A percentile compares a stretch with the other conserved stretches of the same genome.
phyloP scores from a whole-genome alignment of 2,329 filamentous ascomycete genomes.

The Trichoderma sp. region DNA sequence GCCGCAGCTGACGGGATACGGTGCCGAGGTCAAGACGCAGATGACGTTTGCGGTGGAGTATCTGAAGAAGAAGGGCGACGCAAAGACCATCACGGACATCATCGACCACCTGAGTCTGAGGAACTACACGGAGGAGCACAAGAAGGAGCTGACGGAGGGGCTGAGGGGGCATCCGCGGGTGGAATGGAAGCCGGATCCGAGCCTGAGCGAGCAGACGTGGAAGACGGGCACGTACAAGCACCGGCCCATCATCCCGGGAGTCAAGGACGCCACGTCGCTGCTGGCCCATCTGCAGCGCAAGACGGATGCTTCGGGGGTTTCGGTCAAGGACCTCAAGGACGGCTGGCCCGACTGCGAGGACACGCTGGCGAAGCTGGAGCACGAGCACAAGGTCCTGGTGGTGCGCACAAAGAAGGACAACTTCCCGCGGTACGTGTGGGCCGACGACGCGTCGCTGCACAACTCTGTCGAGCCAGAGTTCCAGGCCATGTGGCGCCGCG shows the following conservation, averaged over 20 bases:
- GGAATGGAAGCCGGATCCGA: constrained; percentile 53
- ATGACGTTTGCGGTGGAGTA: constrained; percentile 84
- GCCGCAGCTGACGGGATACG: constrained; percentile 71
- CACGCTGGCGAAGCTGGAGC: constrained; percentile 74
- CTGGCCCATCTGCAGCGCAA: constrained; percentile 79
- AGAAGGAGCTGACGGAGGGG: constrained; percentile 64
- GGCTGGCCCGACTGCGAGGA: constrained; percentile 87
- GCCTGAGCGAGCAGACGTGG: constrained; percentile 66
- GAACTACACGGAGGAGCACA: constrained; percentile 57
- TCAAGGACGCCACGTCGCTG: constrained; percentile 73
- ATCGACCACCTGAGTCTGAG: constrained; percentile 76
- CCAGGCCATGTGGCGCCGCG: constrained; percentile 76
- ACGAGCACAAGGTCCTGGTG: constrained; percentile 75
- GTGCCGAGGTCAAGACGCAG: constrained; percentile 80
- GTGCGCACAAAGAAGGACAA: constrained; percentile 91
- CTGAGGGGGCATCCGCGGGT: constrained; percentile 64
- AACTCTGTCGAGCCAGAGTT: constrained; percentile 81
- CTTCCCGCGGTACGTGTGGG: constrained; percentile 81
- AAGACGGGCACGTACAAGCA: constrained; percentile 74
- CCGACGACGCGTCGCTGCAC: constrained; percentile 76
- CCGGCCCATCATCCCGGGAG: constrained; percentile 75
- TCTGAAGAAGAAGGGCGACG: constrained; percentile 67
- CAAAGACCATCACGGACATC: constrained; percentile 72
- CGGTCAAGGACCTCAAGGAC: constrained; percentile 89
- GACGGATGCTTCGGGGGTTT: constrained; percentile 75